Conservation (phyloP, 73 alveolate genomes). For the Paramecium tetraurelia region DNA sequence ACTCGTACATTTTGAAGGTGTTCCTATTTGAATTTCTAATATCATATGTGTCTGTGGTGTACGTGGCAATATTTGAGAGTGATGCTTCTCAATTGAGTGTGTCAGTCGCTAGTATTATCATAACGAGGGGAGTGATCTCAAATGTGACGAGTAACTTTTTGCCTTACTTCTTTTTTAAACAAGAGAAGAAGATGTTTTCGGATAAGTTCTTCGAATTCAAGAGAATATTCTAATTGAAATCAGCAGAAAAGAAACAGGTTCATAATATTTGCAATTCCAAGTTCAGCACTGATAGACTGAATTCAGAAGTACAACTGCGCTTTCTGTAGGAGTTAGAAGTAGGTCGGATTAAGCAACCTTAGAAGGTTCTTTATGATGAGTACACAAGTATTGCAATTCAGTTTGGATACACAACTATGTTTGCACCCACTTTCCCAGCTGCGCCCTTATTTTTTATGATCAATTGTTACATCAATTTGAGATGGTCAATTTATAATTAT, state of each 20-base stretch:
- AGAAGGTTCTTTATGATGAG: neutral
- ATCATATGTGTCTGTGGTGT: neutral
- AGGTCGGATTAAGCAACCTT: neutral
- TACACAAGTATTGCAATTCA: neutral
- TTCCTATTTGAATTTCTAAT: slow-evolving; percentile 13
- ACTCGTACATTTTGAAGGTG: slow-evolving; percentile 20
- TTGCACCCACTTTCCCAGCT: slow-evolving; percentile 37
- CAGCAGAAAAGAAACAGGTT: neutral
- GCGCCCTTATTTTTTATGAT: slow-evolving; percentile 38
- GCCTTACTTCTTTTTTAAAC: neutral
- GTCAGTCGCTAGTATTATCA: slow-evolving; percentile 1
- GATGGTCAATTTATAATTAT: slow-evolving; percentile 17
- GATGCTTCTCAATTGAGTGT: neutral
- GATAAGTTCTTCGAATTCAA: neutral
- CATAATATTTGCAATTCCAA: neutral
- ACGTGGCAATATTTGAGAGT: neutral
- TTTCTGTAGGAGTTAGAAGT: neutral
- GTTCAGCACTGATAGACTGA: neutral
- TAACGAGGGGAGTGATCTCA: neutral
- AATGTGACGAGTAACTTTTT: neutral
- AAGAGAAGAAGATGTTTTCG: neutral
- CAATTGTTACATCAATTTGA: neutral
- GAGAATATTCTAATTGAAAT: neutral
- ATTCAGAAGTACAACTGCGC: neutral
- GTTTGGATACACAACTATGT: slow-evolving; percentile 40